Conservation (phyloP, 352 stramenopile genomes). For the Aphanomyces invadans region DNA sequence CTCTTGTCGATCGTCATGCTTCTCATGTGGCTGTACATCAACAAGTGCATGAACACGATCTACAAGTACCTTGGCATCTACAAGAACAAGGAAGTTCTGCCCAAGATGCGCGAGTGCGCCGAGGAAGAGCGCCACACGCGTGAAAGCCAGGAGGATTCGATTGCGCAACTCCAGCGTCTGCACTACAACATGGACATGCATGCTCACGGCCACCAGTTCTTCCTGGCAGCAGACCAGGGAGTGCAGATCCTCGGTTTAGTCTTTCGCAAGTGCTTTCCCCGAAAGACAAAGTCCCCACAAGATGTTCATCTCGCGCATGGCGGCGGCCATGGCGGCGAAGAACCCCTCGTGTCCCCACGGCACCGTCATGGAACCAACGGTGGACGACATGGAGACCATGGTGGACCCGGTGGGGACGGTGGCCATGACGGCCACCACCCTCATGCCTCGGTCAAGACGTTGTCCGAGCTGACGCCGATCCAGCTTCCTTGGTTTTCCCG, state of each 20-base stretch:
- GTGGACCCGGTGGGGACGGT: not conserved
- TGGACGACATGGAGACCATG: too few species aligned
- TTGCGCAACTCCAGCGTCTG: not conserved
- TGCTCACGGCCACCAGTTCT: conserved; percentile 5
- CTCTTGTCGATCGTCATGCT: not conserved
- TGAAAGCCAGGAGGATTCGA: not conserved
- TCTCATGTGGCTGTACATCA: conserved; percentile 16
- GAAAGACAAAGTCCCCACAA: not conserved
- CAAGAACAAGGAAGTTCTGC: conserved; percentile 14
- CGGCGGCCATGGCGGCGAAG: not conserved
- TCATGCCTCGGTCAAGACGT: not conserved
- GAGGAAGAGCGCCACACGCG: not conserved
- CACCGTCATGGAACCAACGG: too few species aligned
- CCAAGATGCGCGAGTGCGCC: conserved; percentile 4
- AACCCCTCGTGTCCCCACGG: not conserved
- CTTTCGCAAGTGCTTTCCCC: not conserved
- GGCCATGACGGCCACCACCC: not conserved
- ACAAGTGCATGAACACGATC: not conserved
- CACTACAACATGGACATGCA: conserved; percentile 17
- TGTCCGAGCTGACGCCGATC: conserved; percentile 3
- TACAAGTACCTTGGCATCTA: conserved; percentile 12
- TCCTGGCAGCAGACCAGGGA: conserved; percentile 5
- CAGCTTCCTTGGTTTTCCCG: conserved; percentile 6
- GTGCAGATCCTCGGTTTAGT: conserved; percentile 1
- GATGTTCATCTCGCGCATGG: not conserved